Conservation (phyloP, 2,329 filamentous ascomycete genomes). For the Botryotinia narcissicola region DNA sequence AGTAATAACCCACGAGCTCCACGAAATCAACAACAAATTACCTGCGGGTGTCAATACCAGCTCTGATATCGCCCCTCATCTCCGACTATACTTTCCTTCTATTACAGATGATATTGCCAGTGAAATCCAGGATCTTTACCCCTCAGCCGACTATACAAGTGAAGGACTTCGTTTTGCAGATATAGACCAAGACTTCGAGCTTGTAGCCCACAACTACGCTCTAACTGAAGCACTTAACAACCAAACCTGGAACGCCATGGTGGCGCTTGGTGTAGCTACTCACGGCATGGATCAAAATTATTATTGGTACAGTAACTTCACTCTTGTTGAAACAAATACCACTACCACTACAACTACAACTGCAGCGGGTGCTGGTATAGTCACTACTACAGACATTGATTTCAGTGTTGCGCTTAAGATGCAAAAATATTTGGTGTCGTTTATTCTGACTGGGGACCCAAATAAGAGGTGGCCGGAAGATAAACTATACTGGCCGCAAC, state of each 20-base stretch:
- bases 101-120: conserved; percentile 39
- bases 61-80: conserved; percentile 38
- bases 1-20: conserved; percentile 40
- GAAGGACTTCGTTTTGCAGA: conserved; percentile 40
- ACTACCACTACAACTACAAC: conserved; percentile 22
- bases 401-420: conserved; percentile 36
- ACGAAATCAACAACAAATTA: conserved; percentile 39
- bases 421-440: conserved; percentile 42
- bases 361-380: conserved; percentile 24
- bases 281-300: conserved; percentile 42
- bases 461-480: conserved; percentile 6
- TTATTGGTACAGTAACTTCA: conserved; percentile 39
- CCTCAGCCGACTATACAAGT: conserved; percentile 39
- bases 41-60: conserved; percentile 39
- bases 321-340: conserved; percentile 26
- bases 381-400: conserved; percentile 32
- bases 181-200: conserved; percentile 41
- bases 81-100: conserved; percentile 39
- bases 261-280: conserved; percentile 37
- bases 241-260: conserved; percentile 41
- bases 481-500: neutral
- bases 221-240: conserved; percentile 40
- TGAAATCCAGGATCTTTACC: conserved; percentile 38
- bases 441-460: conserved; percentile 37
- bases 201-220: conserved; percentile 40